Percentiles rank a stretch among this genome's conserved stretches.
Conservation (phyloP, 108 stramenopile species). For the Cyclotella distinguenda region DNA sequence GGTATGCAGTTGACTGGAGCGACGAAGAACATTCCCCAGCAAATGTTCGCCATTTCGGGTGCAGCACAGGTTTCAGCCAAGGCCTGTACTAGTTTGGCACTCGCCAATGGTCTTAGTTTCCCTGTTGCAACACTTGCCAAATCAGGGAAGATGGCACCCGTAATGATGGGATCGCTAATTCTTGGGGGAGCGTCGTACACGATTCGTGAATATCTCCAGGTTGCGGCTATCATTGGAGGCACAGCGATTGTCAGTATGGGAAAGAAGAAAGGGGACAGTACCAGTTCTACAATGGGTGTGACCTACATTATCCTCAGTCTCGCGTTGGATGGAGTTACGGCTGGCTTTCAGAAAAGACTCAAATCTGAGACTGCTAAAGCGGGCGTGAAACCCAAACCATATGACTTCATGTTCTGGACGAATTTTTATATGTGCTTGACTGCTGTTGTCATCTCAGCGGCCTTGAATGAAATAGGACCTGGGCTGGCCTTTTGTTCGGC, state of each 20-base stretch:
- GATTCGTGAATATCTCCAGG: slow-evolving; percentile 84
- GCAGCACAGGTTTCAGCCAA: slow-evolving; percentile 89
- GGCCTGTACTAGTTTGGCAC: slow-evolving; percentile 87
- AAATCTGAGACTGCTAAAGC: slow-evolving; percentile 87
- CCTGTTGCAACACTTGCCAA: slow-evolving; percentile 90
- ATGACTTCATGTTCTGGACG: slow-evolving; percentile 95
- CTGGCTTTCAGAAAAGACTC: slow-evolving; percentile 88
- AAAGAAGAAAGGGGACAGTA: slow-evolving; percentile 81
- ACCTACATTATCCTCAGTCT: slow-evolving; percentile 82
- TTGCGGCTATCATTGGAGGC: slow-evolving; percentile 88
- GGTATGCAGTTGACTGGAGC: slow-evolving; percentile 84
- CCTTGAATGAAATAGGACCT: slow-evolving; percentile 68
- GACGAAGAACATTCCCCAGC: slow-evolving; percentile 77
- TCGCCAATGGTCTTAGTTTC: slow-evolving; percentile 85
- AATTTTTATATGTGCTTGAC: slow-evolving; percentile 89
- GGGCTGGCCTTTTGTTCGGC: slow-evolving; percentile 76
- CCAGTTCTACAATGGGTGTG: slow-evolving; percentile 70
- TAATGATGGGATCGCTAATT: slow-evolving; percentile 86
- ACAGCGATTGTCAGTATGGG: slow-evolving; percentile 89
- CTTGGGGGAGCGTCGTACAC: slow-evolving; percentile 87
- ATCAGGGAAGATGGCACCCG: slow-evolving; percentile 93
- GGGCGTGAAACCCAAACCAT: slow-evolving; percentile 89
- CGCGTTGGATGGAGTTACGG: slow-evolving; percentile 86
- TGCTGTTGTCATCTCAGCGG: slow-evolving; percentile 70
- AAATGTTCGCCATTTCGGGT: slow-evolving; percentile 86